Evolutionary conservation across 495 filamentous ascomycete species (phyloP).

Genomic region (Penicillium riverlandense): DNA sequence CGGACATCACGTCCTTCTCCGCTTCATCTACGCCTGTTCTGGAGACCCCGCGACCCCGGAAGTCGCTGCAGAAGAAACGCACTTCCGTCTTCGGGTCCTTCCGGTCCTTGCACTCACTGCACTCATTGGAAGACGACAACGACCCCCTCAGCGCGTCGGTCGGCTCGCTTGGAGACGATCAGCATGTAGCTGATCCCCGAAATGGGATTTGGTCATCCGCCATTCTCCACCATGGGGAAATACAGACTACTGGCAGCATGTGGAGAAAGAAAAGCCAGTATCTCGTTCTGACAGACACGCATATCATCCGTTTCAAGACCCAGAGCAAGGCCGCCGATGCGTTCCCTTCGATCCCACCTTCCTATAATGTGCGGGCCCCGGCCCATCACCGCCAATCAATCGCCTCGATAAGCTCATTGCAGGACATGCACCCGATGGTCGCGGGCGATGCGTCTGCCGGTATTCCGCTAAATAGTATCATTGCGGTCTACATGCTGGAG

Average conservation of each 20-base stretch:
- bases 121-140: slow-evolving; percentile 41
- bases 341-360: slow-evolving; percentile 47
- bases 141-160: slow-evolving; percentile 33
- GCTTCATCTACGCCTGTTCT: slow-evolving; percentile 16
- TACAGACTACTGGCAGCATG: slow-evolving; percentile 73
- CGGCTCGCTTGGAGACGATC: slow-evolving; percentile 25
- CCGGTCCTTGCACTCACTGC: slow-evolving; percentile 42
- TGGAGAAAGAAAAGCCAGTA: slow-evolving; percentile 84
- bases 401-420: slow-evolving; percentile 52
- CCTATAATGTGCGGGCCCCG: slow-evolving; percentile 27
- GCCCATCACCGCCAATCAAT: slow-evolving; percentile 45
- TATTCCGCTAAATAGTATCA: slow-evolving; percentile 65
- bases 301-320: slow-evolving; percentile 75
- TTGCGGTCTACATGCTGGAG: slow-evolving; percentile 73
- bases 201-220: slow-evolving; percentile 33
- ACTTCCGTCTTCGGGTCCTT: slow-evolving; percentile 52
- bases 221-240: slow-evolving; percentile 62
- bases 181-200: slow-evolving; percentile 20
- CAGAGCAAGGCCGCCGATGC: slow-evolving; percentile 62
- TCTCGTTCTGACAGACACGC: slow-evolving; percentile 80
- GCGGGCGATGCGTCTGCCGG: slow-evolving; percentile 41
- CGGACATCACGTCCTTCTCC: slow-evolving; percentile 16
- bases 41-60: slow-evolving; percentile 27
- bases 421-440: slow-evolving; percentile 50
- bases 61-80: slow-evolving; percentile 43